A percentile compares a stretch with the other conserved stretches of the same genome.
These are phyloP conservation scores for Trichophyton rubrum DNA, from an alignment of 2,329 filamentous ascomycete genomes.

Conservation along the genomic window DNA sequence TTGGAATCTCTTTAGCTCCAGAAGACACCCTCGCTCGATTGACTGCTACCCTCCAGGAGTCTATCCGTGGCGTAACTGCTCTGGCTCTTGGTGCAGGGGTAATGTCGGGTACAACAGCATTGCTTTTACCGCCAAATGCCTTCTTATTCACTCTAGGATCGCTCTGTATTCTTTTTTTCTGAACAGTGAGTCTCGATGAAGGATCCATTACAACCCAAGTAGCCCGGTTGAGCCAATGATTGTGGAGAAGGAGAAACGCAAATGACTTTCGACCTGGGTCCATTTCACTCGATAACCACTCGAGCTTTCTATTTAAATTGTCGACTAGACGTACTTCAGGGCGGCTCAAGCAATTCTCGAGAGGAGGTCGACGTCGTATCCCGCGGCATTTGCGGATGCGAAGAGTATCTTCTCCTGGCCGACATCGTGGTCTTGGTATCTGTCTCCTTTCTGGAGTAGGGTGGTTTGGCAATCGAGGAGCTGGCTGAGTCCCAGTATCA, in stretches of 20 bases:
- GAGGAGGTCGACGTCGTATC: background rate
- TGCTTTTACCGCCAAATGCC: slow-evolving; percentile 15
- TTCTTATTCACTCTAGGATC: slow-evolving; percentile 27
- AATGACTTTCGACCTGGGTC: slow-evolving; percentile 30
- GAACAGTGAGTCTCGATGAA: slow-evolving; percentile 23
- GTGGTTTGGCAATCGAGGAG: background rate
- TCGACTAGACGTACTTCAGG: slow-evolving; percentile 28
- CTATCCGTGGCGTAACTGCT: slow-evolving; percentile 21
- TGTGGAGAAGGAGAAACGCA: slow-evolving; percentile 29
- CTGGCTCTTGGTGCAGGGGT: slow-evolving; percentile 13
- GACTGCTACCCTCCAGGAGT: slow-evolving; percentile 30
- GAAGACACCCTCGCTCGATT: slow-evolving; percentile 23
- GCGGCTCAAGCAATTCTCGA: slow-evolving; percentile 18
- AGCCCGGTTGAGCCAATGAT: slow-evolving; percentile 32
- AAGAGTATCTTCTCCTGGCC: background rate
- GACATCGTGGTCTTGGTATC: background rate
- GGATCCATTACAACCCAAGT: slow-evolving; percentile 32
- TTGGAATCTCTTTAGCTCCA: slow-evolving; percentile 22
- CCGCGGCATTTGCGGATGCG: background rate
- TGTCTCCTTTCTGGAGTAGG: background rate
- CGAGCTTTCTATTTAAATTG: slow-evolving; percentile 25
- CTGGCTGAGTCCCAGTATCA: background rate
- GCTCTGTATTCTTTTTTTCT: slow-evolving; percentile 23
- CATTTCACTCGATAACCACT: slow-evolving; percentile 28
- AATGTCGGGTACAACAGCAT: slow-evolving; percentile 13